Evolutionary conservation across 345 rosid genomes (phyloP).

Genomic region (Toxicodendron radicans): DNA sequence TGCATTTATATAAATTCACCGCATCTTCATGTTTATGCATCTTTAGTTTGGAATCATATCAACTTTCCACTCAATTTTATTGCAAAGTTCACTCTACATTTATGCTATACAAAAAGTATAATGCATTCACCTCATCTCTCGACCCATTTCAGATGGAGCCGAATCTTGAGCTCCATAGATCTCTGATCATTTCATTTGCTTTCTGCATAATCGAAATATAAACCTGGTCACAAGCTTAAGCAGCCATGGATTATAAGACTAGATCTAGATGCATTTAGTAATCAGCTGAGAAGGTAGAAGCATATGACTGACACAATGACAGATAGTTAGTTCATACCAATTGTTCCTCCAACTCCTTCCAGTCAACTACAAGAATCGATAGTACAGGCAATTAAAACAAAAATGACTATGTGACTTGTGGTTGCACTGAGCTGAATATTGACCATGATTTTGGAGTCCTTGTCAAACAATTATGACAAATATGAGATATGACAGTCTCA

Average conservation of each 20-base stretch:
- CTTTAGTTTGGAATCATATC: neutral
- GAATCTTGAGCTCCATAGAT: neutral
- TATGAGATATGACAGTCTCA: neutral
- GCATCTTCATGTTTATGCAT: neutral
- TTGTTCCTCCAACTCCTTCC: neutral
- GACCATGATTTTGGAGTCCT: neutral
- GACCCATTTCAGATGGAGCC: no score
- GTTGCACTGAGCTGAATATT: neutral
- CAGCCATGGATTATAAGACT: neutral
- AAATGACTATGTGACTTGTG: neutral
- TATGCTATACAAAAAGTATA: no score
- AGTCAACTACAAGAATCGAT: neutral
- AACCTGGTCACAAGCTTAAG: neutral
- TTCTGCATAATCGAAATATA: neutral
- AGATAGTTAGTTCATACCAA: neutral
- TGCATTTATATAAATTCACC: neutral
- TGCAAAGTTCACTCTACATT: neutral
- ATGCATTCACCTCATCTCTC: no score
- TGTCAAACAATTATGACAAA: neutral
- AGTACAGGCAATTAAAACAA: no score
- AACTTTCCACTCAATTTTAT: neutral
- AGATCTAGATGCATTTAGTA: neutral
- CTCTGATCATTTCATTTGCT: no score
- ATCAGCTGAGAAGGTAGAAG: neutral
- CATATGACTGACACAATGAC: neutral